Conservation (phyloP, 768 basidiomycete species). For the Clitopilus hobsonii region DNA sequence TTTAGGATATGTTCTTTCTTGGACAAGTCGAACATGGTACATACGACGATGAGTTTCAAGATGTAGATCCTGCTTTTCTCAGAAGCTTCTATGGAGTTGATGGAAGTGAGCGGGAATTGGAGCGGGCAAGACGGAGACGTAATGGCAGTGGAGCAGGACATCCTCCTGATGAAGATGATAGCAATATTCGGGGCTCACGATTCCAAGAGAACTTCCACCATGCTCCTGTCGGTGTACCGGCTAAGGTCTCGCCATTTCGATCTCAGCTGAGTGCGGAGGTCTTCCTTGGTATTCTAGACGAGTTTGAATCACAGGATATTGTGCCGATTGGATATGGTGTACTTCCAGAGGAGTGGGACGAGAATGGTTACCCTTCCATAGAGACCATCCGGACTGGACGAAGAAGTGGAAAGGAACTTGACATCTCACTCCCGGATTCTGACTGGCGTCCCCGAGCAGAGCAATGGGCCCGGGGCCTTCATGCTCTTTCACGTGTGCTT, state of each 20-base stretch:
- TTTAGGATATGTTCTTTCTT: slow-evolving; percentile 6
- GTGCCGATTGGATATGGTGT: not conserved
- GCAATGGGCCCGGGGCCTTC: not conserved
- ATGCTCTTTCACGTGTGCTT: not conserved
- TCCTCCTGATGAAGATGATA: too few species aligned
- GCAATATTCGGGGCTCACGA: too few species aligned
- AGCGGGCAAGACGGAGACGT: too few species aligned
- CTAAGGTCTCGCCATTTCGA: not conserved
- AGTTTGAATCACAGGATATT: not conserved
- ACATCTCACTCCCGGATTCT: not conserved
- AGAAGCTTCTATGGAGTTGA: not conserved
- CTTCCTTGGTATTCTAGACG: not conserved
- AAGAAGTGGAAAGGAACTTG: not conserved
- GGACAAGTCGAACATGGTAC: slow-evolving; percentile 3
- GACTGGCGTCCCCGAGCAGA: not conserved
- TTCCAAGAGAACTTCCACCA: not conserved
- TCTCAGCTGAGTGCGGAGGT: not conserved
- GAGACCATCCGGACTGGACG: not conserved
- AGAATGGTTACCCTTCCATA: not conserved
- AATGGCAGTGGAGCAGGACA: too few species aligned
- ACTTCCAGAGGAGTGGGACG: not conserved
- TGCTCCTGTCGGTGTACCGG: not conserved
- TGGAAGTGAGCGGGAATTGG: not conserved
- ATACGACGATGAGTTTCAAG: slow-evolving; percentile 3
- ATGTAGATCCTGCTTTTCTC: not conserved